These are phyloP conservation scores for Iris macrosiphon DNA, from an alignment of 106 monocot genomes.

Conservation along the genomic window DNA sequence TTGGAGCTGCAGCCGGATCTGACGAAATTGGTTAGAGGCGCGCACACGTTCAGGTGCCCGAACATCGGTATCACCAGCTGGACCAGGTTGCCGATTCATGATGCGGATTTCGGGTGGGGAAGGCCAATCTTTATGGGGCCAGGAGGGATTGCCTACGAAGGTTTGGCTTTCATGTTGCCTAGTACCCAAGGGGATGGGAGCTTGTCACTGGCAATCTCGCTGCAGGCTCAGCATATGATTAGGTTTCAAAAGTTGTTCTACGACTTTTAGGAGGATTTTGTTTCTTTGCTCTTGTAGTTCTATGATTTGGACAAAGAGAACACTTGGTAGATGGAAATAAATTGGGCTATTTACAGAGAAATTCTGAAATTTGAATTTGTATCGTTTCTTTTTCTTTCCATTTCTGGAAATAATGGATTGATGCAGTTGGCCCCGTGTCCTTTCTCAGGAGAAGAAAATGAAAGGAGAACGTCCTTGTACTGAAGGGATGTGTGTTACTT, in stretches of 20 bases:
- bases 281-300: too few species aligned
- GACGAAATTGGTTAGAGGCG: conserved; percentile 45
- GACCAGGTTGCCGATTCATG: conserved; percentile 58
- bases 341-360: too few species aligned
- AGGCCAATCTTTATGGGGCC: conserved; percentile 69
- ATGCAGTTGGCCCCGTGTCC: too few species aligned
- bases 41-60: conserved; percentile 60
- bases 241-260: conserved; percentile 54
- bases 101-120: conserved; percentile 85
- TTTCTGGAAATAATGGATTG: too few species aligned
- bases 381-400: too few species aligned
- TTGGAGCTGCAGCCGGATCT: conserved; percentile 77
- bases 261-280: too few species aligned
- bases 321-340: too few species aligned
- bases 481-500: too few species aligned
- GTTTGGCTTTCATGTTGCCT: conserved; percentile 54
- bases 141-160: conserved; percentile 53
- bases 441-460: too few species aligned
- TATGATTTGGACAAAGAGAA: too few species aligned
- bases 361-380: too few species aligned
- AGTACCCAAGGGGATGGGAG: conserved; percentile 53
- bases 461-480: too few species aligned
- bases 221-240: conserved; percentile 64
- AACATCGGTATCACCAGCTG: conserved; percentile 75
- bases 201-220: conserved; percentile 58